A percentile compares a stretch with the other conserved stretches of the same genome.
These are phyloP conservation scores for Akebia trifoliata DNA, from an alignment of 164 flowering plant genomes.

Conservation along the genomic window DNA sequence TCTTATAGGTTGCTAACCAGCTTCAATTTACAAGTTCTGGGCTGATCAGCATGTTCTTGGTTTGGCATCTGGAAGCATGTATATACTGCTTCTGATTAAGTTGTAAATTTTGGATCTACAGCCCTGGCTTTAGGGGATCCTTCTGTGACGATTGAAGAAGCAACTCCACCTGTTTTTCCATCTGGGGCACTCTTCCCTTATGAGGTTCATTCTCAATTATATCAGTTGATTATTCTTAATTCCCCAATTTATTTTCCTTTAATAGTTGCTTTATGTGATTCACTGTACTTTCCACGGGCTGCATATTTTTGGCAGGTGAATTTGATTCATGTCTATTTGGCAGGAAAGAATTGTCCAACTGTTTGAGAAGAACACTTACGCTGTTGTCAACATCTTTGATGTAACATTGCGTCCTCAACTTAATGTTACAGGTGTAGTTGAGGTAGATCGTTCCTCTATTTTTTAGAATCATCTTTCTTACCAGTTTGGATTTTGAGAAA, in stretches of 20 bases:
- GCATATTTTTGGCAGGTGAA: slow-evolving; percentile 17
- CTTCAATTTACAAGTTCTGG: neutral
- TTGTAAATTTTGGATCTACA: slow-evolving; percentile 25
- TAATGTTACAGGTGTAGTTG: slow-evolving; percentile 80
- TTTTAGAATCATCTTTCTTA: neutral
- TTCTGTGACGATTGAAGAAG: slow-evolving; percentile 75
- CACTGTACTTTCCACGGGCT: neutral
- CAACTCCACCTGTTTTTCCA: slow-evolving; percentile 65
- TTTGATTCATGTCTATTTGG: slow-evolving; percentile 22
- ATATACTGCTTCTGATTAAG: slow-evolving; percentile 1
- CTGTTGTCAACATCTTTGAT: slow-evolving; percentile 94
- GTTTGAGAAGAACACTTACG: slow-evolving; percentile 84
- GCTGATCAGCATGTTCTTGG: neutral
- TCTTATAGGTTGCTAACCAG: neutral
- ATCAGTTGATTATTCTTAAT: neutral
- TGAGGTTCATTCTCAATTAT: slow-evolving; percentile 44
- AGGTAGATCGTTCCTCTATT: slow-evolving; percentile 43
- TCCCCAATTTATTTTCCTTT: neutral
- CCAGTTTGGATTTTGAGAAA: neutral
- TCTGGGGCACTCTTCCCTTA: slow-evolving; percentile 71
- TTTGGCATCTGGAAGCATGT: neutral
- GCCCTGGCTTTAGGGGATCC: slow-evolving; percentile 90
- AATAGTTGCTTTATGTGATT: neutral
- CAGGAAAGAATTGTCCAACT: slow-evolving; percentile 79
- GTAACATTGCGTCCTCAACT: slow-evolving; percentile 90